Conservation (phyloP, 306 rosid genomes). For the Cucurbita moschata region DNA sequence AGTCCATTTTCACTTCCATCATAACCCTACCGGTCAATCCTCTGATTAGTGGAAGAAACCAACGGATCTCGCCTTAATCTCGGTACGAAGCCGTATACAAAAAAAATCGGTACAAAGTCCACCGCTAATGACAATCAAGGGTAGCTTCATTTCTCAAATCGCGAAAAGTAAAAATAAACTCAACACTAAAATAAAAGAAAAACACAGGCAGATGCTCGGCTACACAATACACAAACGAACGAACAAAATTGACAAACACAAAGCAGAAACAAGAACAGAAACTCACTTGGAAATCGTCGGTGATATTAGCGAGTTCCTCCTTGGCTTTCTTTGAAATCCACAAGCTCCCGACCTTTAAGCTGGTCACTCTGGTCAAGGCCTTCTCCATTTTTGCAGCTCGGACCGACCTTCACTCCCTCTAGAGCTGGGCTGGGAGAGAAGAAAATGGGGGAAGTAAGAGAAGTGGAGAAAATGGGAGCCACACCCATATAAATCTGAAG, state of each 20-base stretch:
- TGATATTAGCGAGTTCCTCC: conserved; percentile 64
- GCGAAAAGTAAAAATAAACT: neutral
- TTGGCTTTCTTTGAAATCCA: conserved; percentile 94
- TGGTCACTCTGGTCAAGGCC: conserved; percentile 69
- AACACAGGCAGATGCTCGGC: neutral
- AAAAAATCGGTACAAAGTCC: conserved; percentile 12
- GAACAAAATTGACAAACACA: neutral
- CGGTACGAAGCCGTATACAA: neutral
- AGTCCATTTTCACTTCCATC: neutral
- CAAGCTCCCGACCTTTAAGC: conserved; percentile 69
- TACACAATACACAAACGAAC: neutral
- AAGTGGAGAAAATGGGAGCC: neutral
- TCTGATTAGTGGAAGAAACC: neutral
- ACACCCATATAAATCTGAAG: neutral
- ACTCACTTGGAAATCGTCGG: conserved; percentile 67
- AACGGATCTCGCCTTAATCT: conserved; percentile 31
- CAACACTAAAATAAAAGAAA: neutral
- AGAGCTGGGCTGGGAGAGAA: neutral
- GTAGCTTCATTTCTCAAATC: conserved; percentile 19
- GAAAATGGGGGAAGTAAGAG: neutral
- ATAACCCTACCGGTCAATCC: neutral
- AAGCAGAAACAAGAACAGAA: neutral
- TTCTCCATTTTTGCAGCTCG: conserved; percentile 46
- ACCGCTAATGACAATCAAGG: conserved; percentile 6
- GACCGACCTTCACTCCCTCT: conserved; percentile 5